A percentile compares a stretch with the other conserved stretches of the same genome.
phyloP scores from a whole-genome alignment of 139 green algal species.

The Monoraphidium neglectum region DNA sequence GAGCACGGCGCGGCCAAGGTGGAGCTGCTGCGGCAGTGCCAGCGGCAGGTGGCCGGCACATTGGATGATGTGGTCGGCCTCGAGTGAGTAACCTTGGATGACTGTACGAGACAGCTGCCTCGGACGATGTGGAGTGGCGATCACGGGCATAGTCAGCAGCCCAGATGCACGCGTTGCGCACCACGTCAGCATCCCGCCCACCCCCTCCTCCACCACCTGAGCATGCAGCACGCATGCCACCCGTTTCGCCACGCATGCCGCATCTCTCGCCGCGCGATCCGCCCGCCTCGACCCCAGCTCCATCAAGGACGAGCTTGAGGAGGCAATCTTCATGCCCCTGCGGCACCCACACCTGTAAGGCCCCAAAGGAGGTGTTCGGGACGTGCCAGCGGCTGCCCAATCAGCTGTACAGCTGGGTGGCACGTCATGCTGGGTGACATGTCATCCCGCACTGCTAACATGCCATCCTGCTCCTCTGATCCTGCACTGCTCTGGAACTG shows the following conservation, averaged over 20 bases:
- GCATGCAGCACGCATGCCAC: background rate
- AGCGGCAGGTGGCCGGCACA: constrained; percentile 21
- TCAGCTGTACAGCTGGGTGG: background rate
- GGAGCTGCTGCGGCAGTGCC: constrained; percentile 32
- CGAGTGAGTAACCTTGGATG: constrained; percentile 1
- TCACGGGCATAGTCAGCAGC: background rate
- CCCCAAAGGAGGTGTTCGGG: background rate
- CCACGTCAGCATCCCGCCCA: background rate
- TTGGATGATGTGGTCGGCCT: constrained; percentile 55
- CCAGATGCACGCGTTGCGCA: background rate
- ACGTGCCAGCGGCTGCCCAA: background rate
- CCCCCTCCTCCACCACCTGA: background rate
- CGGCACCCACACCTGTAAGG: constrained; percentile 51
- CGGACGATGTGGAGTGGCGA: background rate
- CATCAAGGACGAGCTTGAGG: constrained; percentile 50
- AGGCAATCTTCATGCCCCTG: constrained; percentile 58
- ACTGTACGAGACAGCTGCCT: background rate
- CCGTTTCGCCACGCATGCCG: too few species aligned
- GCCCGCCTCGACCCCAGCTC: constrained; percentile 21
- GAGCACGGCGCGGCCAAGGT: background rate
- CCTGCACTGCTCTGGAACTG: background rate
- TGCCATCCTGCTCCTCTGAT: background rate
- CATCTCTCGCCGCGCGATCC: background rate
- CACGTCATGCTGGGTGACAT: background rate
- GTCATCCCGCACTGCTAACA: background rate